Evolutionary conservation across 2,329 filamentous ascomycete genomes (phyloP), one percentile per base, ranked within the genome.

Genomic region (Rugonectria rugulosa): DNA sequence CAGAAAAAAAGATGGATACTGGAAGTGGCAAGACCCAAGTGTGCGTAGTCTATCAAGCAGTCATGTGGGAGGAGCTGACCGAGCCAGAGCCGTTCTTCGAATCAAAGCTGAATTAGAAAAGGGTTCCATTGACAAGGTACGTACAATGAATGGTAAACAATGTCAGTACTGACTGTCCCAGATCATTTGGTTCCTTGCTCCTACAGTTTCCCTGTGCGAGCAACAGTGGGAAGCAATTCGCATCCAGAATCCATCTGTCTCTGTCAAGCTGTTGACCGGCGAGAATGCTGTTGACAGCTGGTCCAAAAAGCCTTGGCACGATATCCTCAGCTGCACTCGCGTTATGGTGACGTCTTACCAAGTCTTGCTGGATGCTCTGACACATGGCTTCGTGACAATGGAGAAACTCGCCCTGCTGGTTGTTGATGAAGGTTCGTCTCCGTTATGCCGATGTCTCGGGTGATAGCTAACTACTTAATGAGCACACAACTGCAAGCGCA

Each of bases 261-360:
- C 84, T 19, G 79, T 86, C 29, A 84, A 83, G 55, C 70, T 89
- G 1, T 77, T 96, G 15, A 87, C 81, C 10, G 89, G 92, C 10
- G 75, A 81, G 12, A 88, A 92, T 59, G 84, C 85, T 38, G 79
- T 92, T 2, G 86, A 95, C 15, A 81, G 85, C 27, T 97, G 92
- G 92, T 86, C 83, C 0, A 80, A 85, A 6, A 65, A 73, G 2
- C 79, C 86, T 1, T 96, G 92, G 92, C 79, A 89, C 54, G 78
- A 77, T 0, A 79, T 88, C 2, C 76, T 96, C 1, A 63, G 76
- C 3, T 86, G 88, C 42, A 80, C 89, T 19, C 81, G 84, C 2
- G 79, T 96, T n/a, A 83, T 96, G 5, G 81, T 96, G 2, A 92
- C 90, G 0, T 95, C 92, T 0, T 87, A 88, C 56, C 87, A 90